These are phyloP conservation scores for Venturiaceae sp. DNA, from an alignment of 2,329 filamentous ascomycete genomes.

Conservation along the genomic window DNA sequence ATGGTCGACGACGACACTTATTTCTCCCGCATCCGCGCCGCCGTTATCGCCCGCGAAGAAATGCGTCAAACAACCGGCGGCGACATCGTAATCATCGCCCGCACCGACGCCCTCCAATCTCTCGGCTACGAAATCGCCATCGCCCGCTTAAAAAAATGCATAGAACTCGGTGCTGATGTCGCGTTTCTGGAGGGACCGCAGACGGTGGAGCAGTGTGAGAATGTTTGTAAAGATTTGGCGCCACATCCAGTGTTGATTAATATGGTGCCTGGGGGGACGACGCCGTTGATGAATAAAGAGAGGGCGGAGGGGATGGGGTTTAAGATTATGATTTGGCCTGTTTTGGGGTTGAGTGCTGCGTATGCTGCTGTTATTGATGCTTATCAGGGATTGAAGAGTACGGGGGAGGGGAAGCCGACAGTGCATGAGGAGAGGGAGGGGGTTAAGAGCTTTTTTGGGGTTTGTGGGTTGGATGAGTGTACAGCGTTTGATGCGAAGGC, in stretches of 20 bases:
- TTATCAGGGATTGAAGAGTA: constrained; percentile 26
- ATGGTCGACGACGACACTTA: constrained; percentile 44
- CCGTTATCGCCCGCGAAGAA: constrained; percentile 29
- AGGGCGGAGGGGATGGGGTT: constrained; percentile 48
- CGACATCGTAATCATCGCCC: constrained; percentile 56
- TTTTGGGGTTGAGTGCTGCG: constrained; percentile 11
- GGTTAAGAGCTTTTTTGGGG: constrained; percentile 39
- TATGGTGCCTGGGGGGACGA: constrained; percentile 46
- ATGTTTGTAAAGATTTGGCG: constrained; percentile 36
- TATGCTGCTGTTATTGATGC: constrained; percentile 15
- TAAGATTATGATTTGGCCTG: constrained; percentile 49
- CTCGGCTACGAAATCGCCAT: constrained; percentile 49
- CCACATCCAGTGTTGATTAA: constrained; percentile 47
- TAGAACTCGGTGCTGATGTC: constrained; percentile 48
- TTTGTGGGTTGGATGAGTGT: constrained; percentile 41
- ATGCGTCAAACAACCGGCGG: constrained; percentile 33
- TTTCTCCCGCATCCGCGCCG: constrained; percentile 45
- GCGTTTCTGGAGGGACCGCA: constrained; percentile 51
- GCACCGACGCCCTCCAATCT: constrained; percentile 51
- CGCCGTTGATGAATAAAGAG: constrained; percentile 41
- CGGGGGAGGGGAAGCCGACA: constrained; percentile 29
- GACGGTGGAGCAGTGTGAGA: constrained; percentile 38
- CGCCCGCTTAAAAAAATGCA: constrained; percentile 38
- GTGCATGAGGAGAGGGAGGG: constrained; percentile 27
- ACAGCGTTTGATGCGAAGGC: constrained; percentile 40